Percentiles rank a stretch among this genome's conserved stretches.
These are phyloP conservation scores for Peltaster fructicola DNA, from an alignment of 2,329 filamentous ascomycete species.

Conservation along the genomic window DNA sequence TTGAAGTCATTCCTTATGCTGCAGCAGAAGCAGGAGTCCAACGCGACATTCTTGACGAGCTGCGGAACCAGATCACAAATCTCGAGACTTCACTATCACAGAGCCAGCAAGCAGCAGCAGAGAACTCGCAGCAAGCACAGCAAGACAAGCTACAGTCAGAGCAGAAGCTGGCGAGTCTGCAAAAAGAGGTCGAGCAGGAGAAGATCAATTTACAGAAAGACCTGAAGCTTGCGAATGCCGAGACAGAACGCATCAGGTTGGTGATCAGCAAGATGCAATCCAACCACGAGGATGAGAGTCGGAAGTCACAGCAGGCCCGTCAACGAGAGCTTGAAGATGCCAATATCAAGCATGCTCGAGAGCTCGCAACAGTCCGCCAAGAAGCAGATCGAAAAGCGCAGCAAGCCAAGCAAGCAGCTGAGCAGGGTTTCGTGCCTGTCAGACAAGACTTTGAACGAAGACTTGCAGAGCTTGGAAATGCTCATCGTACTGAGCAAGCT, in stretches of 20 bases:
- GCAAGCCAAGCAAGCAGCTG: constrained; percentile 7
- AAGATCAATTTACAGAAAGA: constrained; percentile 29
- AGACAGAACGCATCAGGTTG: constrained; percentile 37
- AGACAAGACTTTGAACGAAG: constrained; percentile 13
- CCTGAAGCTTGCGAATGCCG: constrained; percentile 22
- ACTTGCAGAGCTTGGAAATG: constrained; percentile 16
- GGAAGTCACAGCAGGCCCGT: constrained; percentile 31
- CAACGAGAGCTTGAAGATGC: constrained; percentile 16
- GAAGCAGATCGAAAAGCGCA: constrained; percentile 13
- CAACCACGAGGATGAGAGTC: constrained; percentile 41
- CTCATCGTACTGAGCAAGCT: constrained; percentile 12
- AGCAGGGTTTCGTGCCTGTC: constrained; percentile 7
- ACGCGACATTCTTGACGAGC: constrained; percentile 74
- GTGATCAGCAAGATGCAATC: constrained; percentile 55
- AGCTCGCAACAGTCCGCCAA: constrained; percentile 10
- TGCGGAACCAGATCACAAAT: constrained; percentile 61
- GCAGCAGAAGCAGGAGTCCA: constrained; percentile 85
- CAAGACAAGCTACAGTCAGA: constrained; percentile 20
- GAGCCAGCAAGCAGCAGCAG: constrained; percentile 37
- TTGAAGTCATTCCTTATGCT: constrained; percentile 65
- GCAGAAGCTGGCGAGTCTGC: constrained; percentile 27
- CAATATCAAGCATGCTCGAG: constrained; percentile 19
- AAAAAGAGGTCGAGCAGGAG: constrained; percentile 24
- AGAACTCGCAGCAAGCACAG: constrained; percentile 39
- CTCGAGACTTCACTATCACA: constrained; percentile 44